Evolutionary conservation across 2,329 filamentous ascomycete genomes (phyloP), one percentile per base, ranked within the genome.

Genomic region (Pseudocercospora macadamiae): DNA sequence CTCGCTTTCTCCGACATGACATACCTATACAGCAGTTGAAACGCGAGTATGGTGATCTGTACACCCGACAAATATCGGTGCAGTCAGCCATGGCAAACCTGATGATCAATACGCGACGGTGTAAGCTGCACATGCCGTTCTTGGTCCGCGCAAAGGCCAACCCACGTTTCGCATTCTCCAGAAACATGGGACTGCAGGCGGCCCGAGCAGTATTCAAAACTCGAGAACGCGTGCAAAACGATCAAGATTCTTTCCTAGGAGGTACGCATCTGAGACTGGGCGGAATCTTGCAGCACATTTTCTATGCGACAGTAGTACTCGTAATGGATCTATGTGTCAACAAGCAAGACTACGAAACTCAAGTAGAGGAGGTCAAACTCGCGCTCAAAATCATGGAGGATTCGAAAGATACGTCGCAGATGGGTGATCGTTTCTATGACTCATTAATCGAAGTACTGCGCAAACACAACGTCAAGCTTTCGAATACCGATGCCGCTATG

Each of bases 291-390:
- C 62, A 66, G 36, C 66, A 68, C 39, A 36, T 71, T 19, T 71
- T 68, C 63, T 66, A 61, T 54, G 68, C 66, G 12, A 64, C 62
- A 6, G 55, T 69, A 6, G 66, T 69, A 2, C 54, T 71, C 6
- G 66, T 68, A 16, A 68, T 71, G 60, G 68, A 71, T 51, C 36
- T 71, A 8, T 70, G 66, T 51, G 61, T 68, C 48, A 70, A 70
- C 47, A 57, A 60, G 18, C 51, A 59, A 14, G 56, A 61, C 6
- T 48, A 62, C 28, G 36, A 39, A 8, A 55, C 49, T 7, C 45
- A 48, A 42, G 32, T 64, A 3, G 49, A 26, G 4, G 67, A 69
- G 45, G 57, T 71, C 1, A 57, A 56, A 6, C 59, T 63, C 21
- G 67, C 64, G n/a, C 64, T 66, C 6, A 60, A 55, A n/a, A 62